These are phyloP conservation scores for Papiliotrema fonsecae DNA, from an alignment of 1,284 basidiomycete species.

Conservation along the genomic window DNA sequence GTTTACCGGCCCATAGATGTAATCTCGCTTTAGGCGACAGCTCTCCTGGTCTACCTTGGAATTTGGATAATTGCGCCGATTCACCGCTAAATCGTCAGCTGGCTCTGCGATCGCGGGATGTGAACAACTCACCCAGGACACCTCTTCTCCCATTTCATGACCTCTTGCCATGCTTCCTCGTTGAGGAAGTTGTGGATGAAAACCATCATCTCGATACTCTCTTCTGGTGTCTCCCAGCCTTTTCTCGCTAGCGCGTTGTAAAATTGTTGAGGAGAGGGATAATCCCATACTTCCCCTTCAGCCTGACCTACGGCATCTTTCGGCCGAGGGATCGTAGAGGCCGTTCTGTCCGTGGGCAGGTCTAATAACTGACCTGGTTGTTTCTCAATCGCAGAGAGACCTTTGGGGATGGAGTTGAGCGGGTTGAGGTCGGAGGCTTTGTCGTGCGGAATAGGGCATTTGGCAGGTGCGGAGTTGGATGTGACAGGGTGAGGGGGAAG, in stretches of 20 bases:
- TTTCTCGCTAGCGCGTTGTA: constrained; percentile 96
- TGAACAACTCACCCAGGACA: constrained; percentile 46
- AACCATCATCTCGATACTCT: constrained; percentile 95
- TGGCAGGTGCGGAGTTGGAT: constrained; percentile 9
- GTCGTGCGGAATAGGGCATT: constrained; percentile 45
- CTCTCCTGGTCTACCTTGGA: constrained; percentile 87
- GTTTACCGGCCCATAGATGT: constrained; percentile 75
- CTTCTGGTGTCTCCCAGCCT: constrained; percentile 96
- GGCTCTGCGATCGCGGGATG: background rate
- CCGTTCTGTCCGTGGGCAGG: constrained; percentile 70
- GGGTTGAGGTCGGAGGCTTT: constrained; percentile 58
- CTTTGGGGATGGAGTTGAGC: constrained; percentile 82
- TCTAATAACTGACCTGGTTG: constrained; percentile 47
- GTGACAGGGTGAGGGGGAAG: background rate
- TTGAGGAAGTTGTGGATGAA: constrained; percentile 98
- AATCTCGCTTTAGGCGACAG: constrained; percentile 74
- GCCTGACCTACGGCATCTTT: constrained; percentile 31
- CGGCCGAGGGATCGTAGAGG: constrained; percentile 82
- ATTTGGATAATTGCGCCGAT: constrained; percentile 65
- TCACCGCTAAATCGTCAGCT: constrained; percentile 41
- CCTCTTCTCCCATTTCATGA: constrained; percentile 85
- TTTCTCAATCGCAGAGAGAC: constrained; percentile 52
- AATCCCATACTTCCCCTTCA: constrained; percentile 69
- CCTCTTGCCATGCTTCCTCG: constrained; percentile 93
- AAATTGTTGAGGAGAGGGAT: constrained; percentile 97